Evolutionary conservation across 1,139 yeast species (phyloP).

Genomic region (Pichia sp.): DNA sequence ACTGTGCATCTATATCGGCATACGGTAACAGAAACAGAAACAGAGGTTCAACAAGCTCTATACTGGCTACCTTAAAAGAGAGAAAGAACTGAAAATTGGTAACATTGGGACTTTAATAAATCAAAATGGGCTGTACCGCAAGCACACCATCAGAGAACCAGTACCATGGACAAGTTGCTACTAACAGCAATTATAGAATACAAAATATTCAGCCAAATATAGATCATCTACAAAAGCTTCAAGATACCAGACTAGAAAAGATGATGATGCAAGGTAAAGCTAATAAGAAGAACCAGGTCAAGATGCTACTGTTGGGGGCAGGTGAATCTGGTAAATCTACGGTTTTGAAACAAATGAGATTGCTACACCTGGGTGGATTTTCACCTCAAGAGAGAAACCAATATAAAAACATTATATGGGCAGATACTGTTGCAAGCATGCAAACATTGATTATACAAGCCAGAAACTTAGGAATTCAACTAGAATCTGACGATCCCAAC

Average conservation of each 20-base stretch:
- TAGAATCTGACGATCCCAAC: slow-evolving; percentile 51
- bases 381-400: slow-evolving; percentile 70
- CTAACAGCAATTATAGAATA: slow-evolving; percentile 26
- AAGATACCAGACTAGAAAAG: slow-evolving; percentile 44
- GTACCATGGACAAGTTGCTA: slow-evolving; percentile 13
- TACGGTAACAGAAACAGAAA: too few species aligned
- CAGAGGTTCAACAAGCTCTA: too few species aligned
- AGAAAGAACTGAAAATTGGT: too few species aligned
- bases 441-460: slow-evolving; percentile 72
- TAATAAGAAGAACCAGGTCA: slow-evolving; percentile 47
- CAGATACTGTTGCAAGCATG: slow-evolving; percentile 87
- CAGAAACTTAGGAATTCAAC: slow-evolving; percentile 47
- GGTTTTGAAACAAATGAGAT: slow-evolving; percentile 84
- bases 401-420: slow-evolving; percentile 90
- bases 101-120: too few species aligned
- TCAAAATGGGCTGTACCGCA: slow-evolving; percentile 58
- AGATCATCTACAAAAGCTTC: slow-evolving; percentile 19
- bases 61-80: too few species aligned
- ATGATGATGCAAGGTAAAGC: slow-evolving; percentile 48
- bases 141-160: slow-evolving; percentile 38
- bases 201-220: slow-evolving; percentile 14
- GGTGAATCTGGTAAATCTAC: slow-evolving; percentile 98
- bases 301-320: slow-evolving; percentile 74
- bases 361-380: slow-evolving; percentile 84
- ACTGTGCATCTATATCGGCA: too few species aligned